Conservation (phyloP, 257 asterid genomes). For the Leonotis leonurus region DNA sequence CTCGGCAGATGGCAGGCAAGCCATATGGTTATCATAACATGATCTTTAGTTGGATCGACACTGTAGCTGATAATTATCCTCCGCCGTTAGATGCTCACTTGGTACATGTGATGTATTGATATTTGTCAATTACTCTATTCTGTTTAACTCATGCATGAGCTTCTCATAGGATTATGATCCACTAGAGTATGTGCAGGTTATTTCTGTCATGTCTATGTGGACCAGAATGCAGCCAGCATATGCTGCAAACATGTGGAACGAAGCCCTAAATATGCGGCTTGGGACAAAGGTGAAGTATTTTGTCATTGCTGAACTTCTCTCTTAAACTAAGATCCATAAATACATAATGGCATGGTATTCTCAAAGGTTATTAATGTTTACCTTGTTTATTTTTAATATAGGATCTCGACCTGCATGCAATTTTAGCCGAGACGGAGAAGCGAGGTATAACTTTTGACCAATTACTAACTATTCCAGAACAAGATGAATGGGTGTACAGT, state of each 20-base stretch:
- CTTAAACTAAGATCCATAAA: no score
- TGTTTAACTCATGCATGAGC: neutral
- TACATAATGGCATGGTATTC: neutral
- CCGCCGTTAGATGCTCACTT: constrained; percentile 99
- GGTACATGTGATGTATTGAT: constrained; percentile 33
- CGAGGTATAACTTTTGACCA: constrained; percentile 90
- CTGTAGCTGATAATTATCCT: constrained; percentile 87
- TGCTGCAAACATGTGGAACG: constrained; percentile 99
- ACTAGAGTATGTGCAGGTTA: constrained; percentile 49
- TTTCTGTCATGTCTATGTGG: constrained; percentile 99
- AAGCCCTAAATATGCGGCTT: constrained; percentile 97
- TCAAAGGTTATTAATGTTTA: neutral
- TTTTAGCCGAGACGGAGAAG: constrained; percentile 81
- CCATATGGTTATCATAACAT: constrained; percentile 99
- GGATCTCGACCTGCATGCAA: constrained; percentile 78
- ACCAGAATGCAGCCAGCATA: constrained; percentile 96
- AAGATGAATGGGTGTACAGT: constrained; percentile 98
- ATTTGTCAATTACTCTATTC: neutral
- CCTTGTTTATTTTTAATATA: constrained; percentile 18
- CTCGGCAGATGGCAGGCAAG: constrained; percentile 84
- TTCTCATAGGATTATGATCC: constrained; percentile 8
- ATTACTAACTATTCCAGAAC: constrained; percentile 85
- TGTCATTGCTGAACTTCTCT: neutral
- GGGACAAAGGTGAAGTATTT: constrained; percentile 68
- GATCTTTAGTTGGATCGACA: constrained; percentile 99